Percentiles rank a stretch among this genome's conserved stretches.
These are phyloP conservation scores for Knoxdaviesia proteae DNA, from an alignment of 2,329 filamentous ascomycete genomes.

Conservation along the genomic window DNA sequence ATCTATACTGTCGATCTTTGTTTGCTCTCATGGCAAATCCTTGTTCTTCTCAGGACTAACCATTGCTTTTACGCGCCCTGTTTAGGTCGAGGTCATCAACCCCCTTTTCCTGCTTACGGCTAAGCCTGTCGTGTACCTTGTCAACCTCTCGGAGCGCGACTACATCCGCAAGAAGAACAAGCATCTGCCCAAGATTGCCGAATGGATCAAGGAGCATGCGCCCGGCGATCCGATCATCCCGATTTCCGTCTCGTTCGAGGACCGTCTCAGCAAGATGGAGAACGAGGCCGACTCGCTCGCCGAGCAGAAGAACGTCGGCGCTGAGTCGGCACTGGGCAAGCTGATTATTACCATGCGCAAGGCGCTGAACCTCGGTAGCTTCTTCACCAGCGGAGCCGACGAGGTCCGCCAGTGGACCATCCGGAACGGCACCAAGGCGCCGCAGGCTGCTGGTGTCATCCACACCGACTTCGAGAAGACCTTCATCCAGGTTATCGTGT, in stretches of 20 bases:
- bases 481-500: slow-evolving; percentile 90
- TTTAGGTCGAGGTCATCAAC: slow-evolving; percentile 90
- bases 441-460: slow-evolving; percentile 90
- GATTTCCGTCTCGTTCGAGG: slow-evolving; percentile 81
- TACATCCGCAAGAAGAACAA: slow-evolving; percentile 99
- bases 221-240: slow-evolving; percentile 78
- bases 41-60: too few relatives aligned
- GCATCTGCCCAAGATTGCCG: slow-evolving; percentile 77
- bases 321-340: slow-evolving; percentile 81
- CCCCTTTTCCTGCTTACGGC: slow-evolving; percentile 84
- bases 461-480: slow-evolving; percentile 99
- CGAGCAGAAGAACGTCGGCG: slow-evolving; percentile 74
- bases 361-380: slow-evolving; percentile 71
- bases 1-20: slow-evolving; percentile 8
- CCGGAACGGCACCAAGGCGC: slow-evolving; percentile 88
- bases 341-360: slow-evolving; percentile 85
- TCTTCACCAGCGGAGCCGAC: slow-evolving; percentile 92
- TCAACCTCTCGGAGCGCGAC: slow-evolving; percentile 93
- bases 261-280: slow-evolving; percentile 66
- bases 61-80: background rate
- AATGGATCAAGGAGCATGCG: slow-evolving; percentile 88
- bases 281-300: slow-evolving; percentile 57
- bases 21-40: background rate
- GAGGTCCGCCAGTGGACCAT: slow-evolving; percentile 99
- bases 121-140: slow-evolving; percentile 90